phyloP scores from a whole-genome alignment of 176 grass and related monocot genomes.

The Neostapfia colusana region DNA sequence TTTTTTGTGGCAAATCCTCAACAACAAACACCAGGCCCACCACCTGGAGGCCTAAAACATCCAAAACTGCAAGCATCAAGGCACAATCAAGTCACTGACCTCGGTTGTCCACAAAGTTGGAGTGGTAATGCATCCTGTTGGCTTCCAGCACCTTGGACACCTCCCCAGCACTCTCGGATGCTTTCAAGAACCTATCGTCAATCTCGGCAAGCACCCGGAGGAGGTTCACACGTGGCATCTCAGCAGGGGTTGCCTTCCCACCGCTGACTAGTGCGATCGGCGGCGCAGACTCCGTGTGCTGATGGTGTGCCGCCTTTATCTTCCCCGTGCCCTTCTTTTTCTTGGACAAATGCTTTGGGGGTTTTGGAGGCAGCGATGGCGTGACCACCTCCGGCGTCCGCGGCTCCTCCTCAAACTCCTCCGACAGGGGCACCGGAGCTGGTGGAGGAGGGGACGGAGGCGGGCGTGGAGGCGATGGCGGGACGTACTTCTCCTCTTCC shows the following conservation, averaged over 20 bases:
- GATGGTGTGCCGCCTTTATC: constrained; percentile 59
- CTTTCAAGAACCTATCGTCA: constrained; percentile 81
- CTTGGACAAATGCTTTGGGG: constrained; percentile 40
- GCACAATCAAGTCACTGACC: constrained; percentile 56
- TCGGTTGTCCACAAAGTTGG: constrained; percentile 85
- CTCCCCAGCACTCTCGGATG: constrained; percentile 73
- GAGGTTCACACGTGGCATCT: constrained; percentile 53
- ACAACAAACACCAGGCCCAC: constrained; percentile 1
- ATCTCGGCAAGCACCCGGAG: constrained; percentile 66
- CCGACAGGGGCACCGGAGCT: neutral
- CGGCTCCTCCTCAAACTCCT: constrained; percentile 48
- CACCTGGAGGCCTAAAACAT: constrained; percentile 28
- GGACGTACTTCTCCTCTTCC: constrained; percentile 50
- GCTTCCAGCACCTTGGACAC: constrained; percentile 90
- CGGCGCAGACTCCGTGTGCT: constrained; percentile 75
- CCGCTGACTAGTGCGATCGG: constrained; percentile 44
- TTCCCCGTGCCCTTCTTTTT: constrained; percentile 58
- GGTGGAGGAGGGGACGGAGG: constrained; percentile 43
- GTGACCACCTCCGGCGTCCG: constrained; percentile 61
- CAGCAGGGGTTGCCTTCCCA: constrained; percentile 40
- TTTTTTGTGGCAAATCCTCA: constrained; percentile 15
- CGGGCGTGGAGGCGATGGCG: constrained; percentile 48
- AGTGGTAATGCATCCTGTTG: constrained; percentile 98
- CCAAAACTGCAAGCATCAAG: constrained; percentile 22
- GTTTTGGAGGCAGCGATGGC: constrained; percentile 49